These are phyloP conservation scores for Globisporangium perplexum DNA, from an alignment of 352 stramenopile genomes.

Conservation along the genomic window DNA sequence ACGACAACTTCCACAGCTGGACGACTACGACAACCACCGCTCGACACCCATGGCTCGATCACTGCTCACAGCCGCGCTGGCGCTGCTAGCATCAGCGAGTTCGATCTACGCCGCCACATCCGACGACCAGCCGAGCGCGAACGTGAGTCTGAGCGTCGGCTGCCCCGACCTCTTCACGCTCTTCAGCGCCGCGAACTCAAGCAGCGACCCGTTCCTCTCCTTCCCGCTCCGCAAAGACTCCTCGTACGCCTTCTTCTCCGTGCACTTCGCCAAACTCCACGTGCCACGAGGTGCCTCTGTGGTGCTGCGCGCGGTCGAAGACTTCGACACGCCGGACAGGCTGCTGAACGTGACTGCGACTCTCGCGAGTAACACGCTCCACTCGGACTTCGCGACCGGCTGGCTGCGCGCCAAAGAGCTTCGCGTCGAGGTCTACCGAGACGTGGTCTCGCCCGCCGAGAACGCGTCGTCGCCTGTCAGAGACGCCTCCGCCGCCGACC, in stretches of 20 bases:
- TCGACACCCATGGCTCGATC: background rate
- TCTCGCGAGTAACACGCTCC: constrained; percentile 23
- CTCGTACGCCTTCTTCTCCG: constrained; percentile 42
- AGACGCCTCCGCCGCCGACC: constrained; percentile 9
- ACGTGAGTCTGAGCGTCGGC: constrained; percentile 28
- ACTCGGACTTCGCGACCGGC: constrained; percentile 22
- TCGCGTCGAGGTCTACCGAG: constrained; percentile 48
- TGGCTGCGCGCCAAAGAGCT: constrained; percentile 46
- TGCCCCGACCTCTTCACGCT: constrained; percentile 44
- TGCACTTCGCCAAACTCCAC: constrained; percentile 45
- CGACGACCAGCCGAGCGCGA: background rate
- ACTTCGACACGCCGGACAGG: constrained; percentile 24
- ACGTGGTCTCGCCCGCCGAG: background rate
- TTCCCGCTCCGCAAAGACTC: constrained; percentile 50
- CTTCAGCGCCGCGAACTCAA: constrained; percentile 32
- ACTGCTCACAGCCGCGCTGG: background rate
- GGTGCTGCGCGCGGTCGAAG: constrained; percentile 42
- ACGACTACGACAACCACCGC: background rate
- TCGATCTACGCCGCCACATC: background rate
- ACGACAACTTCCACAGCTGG: too few relatives aligned
- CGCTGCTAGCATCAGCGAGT: background rate
- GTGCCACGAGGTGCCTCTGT: constrained; percentile 33
- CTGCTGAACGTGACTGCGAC: constrained; percentile 32
- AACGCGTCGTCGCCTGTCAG: background rate
- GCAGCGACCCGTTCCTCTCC: constrained; percentile 28